These are phyloP conservation scores for Hydrangea macrophylla DNA, from an alignment of 148 eudicot genomes.

Conservation along the genomic window DNA sequence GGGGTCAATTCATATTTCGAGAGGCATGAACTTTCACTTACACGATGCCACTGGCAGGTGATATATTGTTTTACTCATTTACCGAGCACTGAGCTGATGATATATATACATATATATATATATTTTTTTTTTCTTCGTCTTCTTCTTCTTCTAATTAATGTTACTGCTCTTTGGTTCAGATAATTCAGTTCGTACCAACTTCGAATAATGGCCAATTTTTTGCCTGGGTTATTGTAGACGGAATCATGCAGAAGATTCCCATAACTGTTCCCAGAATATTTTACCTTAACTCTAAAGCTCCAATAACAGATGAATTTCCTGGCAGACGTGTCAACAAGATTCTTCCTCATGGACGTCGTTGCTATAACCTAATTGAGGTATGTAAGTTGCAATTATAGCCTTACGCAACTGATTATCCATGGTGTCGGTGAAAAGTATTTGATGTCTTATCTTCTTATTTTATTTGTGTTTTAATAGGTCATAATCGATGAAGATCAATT, in stretches of 20 bases:
- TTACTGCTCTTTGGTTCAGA: slow-evolving; percentile 34
- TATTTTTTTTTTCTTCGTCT: no score
- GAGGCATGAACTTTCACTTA: slow-evolving; percentile 71
- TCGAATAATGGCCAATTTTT: slow-evolving; percentile 63
- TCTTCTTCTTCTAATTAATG: slow-evolving; percentile 15
- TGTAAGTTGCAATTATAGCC: not conserved
- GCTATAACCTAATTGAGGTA: slow-evolving; percentile 90
- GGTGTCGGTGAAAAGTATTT: not conserved
- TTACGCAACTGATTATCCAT: not conserved
- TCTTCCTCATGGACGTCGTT: slow-evolving; percentile 89
- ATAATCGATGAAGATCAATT: slow-evolving; percentile 76
- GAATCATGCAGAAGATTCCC: slow-evolving; percentile 77
- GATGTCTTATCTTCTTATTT: slow-evolving; percentile 10
- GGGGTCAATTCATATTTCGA: slow-evolving; percentile 81
- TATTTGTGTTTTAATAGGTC: slow-evolving; percentile 39
- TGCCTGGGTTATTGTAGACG: slow-evolving; percentile 85
- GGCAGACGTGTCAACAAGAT: slow-evolving; percentile 84
- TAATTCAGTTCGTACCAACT: slow-evolving; percentile 77
- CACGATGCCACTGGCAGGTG: slow-evolving; percentile 89
- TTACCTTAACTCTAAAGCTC: slow-evolving; percentile 90
- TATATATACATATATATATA: no score
- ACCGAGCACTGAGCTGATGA: slow-evolving; percentile 3
- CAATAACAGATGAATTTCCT: slow-evolving; percentile 90
- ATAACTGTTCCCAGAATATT: slow-evolving; percentile 74
- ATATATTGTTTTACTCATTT: slow-evolving; percentile 7